Percentiles rank a stretch among this genome's conserved stretches.
Evolutionary conservation across 208 protist genomes (phyloP).

Genomic region (Trypanosoma caninum): DNA sequence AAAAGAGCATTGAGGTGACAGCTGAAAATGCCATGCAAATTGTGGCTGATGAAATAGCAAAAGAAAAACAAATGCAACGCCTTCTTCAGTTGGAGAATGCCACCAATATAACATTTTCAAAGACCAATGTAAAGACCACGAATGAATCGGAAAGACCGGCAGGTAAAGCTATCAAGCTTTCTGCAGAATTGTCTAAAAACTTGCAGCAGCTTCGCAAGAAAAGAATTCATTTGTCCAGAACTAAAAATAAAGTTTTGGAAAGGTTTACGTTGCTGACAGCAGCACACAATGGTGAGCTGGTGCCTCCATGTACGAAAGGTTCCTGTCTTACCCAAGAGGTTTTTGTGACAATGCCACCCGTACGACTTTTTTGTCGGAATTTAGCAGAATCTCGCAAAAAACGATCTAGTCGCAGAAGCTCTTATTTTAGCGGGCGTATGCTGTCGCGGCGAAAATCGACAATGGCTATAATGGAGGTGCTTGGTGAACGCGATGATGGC

Average conservation of each 20-base stretch:
- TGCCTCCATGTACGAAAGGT: conserved; percentile 60
- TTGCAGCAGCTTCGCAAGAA: conserved; percentile 41
- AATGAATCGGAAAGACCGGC: conserved; percentile 8
- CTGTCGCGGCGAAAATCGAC: conserved; percentile 68
- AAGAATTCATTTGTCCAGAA: conserved; percentile 33
- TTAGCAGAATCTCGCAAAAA: conserved; percentile 17
- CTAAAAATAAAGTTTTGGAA: conserved; percentile 12
- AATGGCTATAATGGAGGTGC: conserved; percentile 37
- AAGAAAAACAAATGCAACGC: conserved; percentile 89
- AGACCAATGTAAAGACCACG: conserved; percentile 14
- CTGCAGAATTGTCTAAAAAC: conserved; percentile 40
- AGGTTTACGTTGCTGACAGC: conserved; percentile 73
- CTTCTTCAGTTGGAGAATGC: conserved; percentile 74
- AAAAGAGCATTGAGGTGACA: conserved; percentile 48
- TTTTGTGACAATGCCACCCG: conserved; percentile 39
- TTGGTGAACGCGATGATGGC: conserved; percentile 16
- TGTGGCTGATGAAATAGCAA: conserved; percentile 86
- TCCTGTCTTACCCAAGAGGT: conserved; percentile 43
- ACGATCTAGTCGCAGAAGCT: conserved; percentile 40
- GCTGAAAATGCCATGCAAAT: conserved; percentile 89
- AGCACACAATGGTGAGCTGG: conserved; percentile 55
- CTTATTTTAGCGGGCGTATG: conserved; percentile 43
- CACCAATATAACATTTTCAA: conserved; percentile 5
- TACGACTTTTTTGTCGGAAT: conserved; percentile 15
- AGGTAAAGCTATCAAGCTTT: conserved; percentile 29